Evolutionary conservation across 176 grass and related monocot species (phyloP).

Genomic region (Areca catechu): DNA sequence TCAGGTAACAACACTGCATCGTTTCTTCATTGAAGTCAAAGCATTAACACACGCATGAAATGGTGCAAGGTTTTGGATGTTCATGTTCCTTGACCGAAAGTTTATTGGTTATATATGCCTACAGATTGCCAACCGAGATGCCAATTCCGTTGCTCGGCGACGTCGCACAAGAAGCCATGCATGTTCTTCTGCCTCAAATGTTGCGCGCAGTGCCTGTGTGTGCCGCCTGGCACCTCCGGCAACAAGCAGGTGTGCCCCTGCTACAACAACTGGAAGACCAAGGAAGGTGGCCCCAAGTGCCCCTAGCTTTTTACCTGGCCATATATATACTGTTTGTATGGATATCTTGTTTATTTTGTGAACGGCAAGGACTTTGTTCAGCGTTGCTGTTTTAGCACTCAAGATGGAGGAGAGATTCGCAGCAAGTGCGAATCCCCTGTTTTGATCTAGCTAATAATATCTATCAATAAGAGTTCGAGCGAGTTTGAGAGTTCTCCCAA

Average conservation of each 20-base stretch:
- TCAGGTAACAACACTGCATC: neutral
- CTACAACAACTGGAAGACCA: constrained; percentile 24
- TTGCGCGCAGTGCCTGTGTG: constrained; percentile 19
- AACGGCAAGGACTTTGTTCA: too few relatives aligned
- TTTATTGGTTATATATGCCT: neutral
- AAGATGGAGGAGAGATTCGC: constrained; percentile 4
- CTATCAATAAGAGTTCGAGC: too few relatives aligned
- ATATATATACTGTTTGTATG: too few relatives aligned
- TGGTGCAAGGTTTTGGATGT: neutral
- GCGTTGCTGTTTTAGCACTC: neutral
- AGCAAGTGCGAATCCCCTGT: neutral
- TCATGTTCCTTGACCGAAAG: too few relatives aligned
- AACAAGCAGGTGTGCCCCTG: constrained; percentile 4
- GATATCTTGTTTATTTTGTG: neutral
- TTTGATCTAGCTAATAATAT: too few relatives aligned
- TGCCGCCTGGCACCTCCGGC: constrained; percentile 14
- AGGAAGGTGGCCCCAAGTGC: constrained; percentile 13
- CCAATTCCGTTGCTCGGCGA: constrained; percentile 6
- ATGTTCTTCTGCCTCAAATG: constrained; percentile 12
- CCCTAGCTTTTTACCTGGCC: neutral
- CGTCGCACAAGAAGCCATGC: constrained; percentile 24
- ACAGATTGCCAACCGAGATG: constrained; percentile 12
- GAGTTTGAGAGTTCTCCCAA: too few relatives aligned
- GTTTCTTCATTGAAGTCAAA: neutral
- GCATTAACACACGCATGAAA: too few relatives aligned